phyloP scores from a whole-genome alignment of 768 basidiomycete species.

The Collybiopsis luxurians region DNA sequence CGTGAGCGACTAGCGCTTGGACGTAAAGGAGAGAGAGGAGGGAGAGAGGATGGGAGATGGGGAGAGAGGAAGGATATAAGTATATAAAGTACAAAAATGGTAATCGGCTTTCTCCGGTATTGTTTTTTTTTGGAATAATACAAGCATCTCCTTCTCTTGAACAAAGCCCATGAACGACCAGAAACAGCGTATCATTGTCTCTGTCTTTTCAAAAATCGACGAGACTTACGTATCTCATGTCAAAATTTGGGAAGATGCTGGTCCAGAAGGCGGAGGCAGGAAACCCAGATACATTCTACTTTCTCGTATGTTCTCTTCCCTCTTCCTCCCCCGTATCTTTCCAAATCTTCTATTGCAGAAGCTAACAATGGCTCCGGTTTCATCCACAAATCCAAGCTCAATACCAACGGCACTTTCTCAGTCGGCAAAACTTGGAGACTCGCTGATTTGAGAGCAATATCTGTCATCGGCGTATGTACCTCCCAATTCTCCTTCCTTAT shows the following conservation, averaged over 20 bases:
- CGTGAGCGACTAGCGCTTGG: slow-evolving; percentile 6
- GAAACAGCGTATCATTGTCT: slow-evolving; percentile 71
- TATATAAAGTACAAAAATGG: slow-evolving; percentile 2
- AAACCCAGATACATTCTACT: slow-evolving; percentile 92
- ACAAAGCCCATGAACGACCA: slow-evolving; percentile 40
- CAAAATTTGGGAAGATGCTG: slow-evolving; percentile 91
- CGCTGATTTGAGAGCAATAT: slow-evolving; percentile 74
- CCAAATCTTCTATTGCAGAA: slow-evolving; percentile 35
- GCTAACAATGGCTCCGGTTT: slow-evolving; percentile 59
- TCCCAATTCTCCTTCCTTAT: slow-evolving; percentile 10
- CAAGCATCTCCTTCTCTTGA: background rate
- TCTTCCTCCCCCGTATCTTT: slow-evolving; percentile 6
- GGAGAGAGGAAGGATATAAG: background rate
- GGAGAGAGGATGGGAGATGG: background rate
- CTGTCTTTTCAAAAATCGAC: slow-evolving; percentile 77
- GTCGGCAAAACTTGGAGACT: slow-evolving; percentile 97
- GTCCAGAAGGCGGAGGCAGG: slow-evolving; percentile 59
- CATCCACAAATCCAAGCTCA: slow-evolving; percentile 96
- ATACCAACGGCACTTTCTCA: slow-evolving; percentile 91
- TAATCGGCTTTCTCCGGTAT: slow-evolving; percentile 33
- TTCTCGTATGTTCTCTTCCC: slow-evolving; percentile 62
- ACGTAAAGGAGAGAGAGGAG: slow-evolving; percentile 7
- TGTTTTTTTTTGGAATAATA: slow-evolving; percentile 20
- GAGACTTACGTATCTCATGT: slow-evolving; percentile 86
- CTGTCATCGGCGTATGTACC: slow-evolving; percentile 67